phyloP scores from a whole-genome alignment of 1,284 basidiomycete species.

The Puccinia triticina region DNA sequence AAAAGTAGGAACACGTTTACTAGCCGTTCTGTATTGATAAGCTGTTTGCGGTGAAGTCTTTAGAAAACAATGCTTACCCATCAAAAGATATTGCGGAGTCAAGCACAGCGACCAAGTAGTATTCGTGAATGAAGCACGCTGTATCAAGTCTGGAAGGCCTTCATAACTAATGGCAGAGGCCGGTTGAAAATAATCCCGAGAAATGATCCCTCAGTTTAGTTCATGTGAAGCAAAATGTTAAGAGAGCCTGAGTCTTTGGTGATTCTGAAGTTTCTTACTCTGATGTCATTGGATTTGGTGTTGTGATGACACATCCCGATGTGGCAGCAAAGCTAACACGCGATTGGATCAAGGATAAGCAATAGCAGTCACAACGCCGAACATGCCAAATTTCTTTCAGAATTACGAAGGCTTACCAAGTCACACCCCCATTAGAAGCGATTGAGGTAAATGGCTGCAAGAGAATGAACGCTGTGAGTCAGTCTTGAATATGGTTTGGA shows the following conservation, averaged over 20 bases:
- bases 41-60: background rate
- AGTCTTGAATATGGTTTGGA: background rate
- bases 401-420: conserved; percentile 3
- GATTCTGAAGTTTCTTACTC: background rate
- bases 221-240: background rate
- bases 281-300: background rate
- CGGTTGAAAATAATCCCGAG: background rate
- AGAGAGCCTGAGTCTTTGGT: background rate
- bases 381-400: background rate
- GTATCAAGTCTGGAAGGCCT: background rate
- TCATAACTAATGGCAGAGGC: background rate
- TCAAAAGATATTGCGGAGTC: conserved; percentile 15
- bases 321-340: conserved; percentile 23
- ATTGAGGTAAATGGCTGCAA: conserved; percentile 14
- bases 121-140: conserved; percentile 2
- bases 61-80: background rate
- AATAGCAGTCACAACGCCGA: background rate
- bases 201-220: background rate
- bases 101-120: conserved; percentile 15
- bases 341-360: background rate
- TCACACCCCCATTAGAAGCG: conserved; percentile 5
- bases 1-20: background rate
- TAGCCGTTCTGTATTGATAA: background rate
- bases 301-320: conserved; percentile 27
- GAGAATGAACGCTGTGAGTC: background rate